A percentile compares a stretch with the other conserved stretches of the same genome.
phyloP scores from a whole-genome alignment of 306 rosid species.

The Prunus armeniaca region DNA sequence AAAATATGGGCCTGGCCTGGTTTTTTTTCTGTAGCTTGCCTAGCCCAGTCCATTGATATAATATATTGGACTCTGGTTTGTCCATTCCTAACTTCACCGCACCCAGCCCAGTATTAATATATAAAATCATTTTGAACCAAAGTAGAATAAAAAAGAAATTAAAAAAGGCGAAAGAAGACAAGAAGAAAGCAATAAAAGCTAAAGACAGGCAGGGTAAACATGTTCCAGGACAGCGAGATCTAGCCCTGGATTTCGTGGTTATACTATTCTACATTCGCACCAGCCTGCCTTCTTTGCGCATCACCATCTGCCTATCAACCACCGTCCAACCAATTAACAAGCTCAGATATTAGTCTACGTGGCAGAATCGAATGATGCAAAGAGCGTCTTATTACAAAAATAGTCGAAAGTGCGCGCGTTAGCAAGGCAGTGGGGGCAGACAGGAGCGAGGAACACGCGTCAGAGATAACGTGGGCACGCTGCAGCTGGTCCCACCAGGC shows the following conservation, averaged over 20 bases:
- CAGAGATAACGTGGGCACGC: background rate
- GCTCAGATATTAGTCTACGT: background rate
- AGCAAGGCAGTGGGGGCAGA: background rate
- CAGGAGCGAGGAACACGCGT: background rate
- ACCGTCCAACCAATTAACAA: background rate
- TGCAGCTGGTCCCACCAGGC: background rate
- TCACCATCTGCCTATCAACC: background rate
- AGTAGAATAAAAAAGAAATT: too few species aligned
- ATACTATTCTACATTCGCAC: background rate
- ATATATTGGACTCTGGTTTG: background rate
- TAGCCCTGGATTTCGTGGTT: constrained; percentile 26
- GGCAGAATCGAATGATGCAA: background rate
- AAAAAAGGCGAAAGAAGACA: too few species aligned
- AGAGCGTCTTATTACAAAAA: background rate
- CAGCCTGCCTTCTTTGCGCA: background rate
- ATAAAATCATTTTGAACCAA: too few species aligned
- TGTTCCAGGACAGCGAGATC: constrained; percentile 7
- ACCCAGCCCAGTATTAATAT: background rate
- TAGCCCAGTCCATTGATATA: background rate
- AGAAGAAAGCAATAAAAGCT: background rate
- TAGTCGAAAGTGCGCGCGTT: background rate
- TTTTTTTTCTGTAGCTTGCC: background rate
- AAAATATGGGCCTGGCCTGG: too few species aligned
- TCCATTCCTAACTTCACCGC: background rate
- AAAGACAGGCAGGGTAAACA: background rate